Conservation (phyloP, 495 filamentous ascomycete species). For the Trichocladium antarcticum region DNA sequence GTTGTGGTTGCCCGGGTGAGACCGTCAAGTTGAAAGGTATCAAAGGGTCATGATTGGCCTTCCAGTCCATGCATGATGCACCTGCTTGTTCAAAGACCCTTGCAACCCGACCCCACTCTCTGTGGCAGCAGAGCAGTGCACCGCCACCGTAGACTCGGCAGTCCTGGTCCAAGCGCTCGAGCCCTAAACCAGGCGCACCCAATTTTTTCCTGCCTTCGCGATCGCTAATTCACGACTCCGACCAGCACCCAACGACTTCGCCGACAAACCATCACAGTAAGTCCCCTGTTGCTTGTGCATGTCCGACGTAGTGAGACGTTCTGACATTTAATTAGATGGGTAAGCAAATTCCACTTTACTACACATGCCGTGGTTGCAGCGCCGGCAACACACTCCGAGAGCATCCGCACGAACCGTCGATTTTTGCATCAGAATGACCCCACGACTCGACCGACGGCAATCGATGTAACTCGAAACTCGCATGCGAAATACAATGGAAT, state of each 20-base stretch:
- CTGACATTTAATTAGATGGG: conserved; percentile 37
- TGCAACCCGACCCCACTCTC: background rate
- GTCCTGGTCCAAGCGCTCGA: conserved; percentile 20
- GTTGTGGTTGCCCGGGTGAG: too few species aligned
- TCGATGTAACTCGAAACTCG: background rate
- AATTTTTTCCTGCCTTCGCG: conserved; percentile 24
- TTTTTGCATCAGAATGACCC: background rate
- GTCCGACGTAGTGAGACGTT: background rate
- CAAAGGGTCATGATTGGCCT: background rate
- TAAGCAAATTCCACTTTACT: conserved; percentile 31
- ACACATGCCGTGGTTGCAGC: background rate
- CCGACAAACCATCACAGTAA: conserved; percentile 35
- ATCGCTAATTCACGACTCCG: conserved; percentile 25
- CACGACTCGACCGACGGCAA: background rate
- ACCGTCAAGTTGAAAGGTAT: too few species aligned
- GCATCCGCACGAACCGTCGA: conserved; percentile 2
- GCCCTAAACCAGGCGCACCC: conserved; percentile 31
- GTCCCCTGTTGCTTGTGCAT: conserved; percentile 10
- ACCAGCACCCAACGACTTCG: conserved; percentile 24
- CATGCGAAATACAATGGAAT: background rate
- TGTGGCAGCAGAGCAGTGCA: conserved; percentile 6
- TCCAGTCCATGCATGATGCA: background rate
- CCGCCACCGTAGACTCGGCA: conserved; percentile 17
- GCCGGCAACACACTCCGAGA: conserved; percentile 7
- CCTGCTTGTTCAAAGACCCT: background rate